Evolutionary conservation across 352 stramenopile genomes (phyloP), one percentile per base, ranked within the genome.

Genomic region (Pythium folliculosum): DNA sequence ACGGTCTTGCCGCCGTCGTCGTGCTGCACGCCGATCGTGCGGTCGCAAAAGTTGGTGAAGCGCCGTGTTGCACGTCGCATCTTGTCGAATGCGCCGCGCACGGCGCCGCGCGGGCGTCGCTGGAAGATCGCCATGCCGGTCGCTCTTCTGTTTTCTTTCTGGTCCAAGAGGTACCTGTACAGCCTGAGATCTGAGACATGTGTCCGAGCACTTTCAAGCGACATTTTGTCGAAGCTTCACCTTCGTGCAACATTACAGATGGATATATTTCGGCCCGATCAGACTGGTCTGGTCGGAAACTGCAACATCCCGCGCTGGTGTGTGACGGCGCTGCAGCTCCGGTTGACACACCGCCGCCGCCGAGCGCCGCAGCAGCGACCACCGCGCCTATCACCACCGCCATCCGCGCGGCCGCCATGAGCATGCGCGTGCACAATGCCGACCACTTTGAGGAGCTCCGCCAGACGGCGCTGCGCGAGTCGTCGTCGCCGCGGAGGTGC

Each of bases 341-440:
- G n/a, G n/a, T n/a, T n/a, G n/a, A n/a, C n/a, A n/a, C n/a, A n/a
- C n/a, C n/a, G n/a, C n/a, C n/a, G n/a, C n/a, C n/a, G n/a, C n/a
- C n/a, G n/a, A n/a, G n/a, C n/a, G n/a, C n/a, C n/a, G n/a, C n/a
- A n/a, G n/a, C n/a, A n/a, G n/a, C n/a, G n/a, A n/a, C n/a, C n/a
- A n/a, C n/a, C n/a, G n/a, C n/a, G n/a, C n/a, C n/a, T n/a, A n/a
- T n/a, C 43, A 21, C 43, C 9, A 12, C 9, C 37, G 37, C 37
- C 7, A 13, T 43, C 7, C 37, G 13, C 13, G 37, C 13, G 7
- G 37, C 37, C 37, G 32, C 32, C 32, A 92, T 90, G 84, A 89
- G 81, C 58, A 85, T 92, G 54, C 84, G 81, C 14, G 82, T 92
- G 58, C 83, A 92, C 73, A 91, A 92, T 63, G 77, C 77, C 16